phyloP scores from a whole-genome alignment of 306 rosid genomes.

The Rosa multiflora region DNA sequence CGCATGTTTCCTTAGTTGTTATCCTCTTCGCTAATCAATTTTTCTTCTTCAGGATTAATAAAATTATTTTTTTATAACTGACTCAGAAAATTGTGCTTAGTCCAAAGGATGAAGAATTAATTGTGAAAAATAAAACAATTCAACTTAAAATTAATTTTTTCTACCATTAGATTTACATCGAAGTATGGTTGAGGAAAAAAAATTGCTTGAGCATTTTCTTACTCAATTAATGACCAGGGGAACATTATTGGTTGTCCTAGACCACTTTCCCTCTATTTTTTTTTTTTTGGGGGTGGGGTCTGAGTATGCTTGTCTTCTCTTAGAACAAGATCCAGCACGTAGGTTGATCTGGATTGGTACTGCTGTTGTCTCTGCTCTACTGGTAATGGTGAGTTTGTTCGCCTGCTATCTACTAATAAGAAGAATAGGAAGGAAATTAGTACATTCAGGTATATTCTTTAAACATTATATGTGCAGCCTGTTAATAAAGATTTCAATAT shows the following conservation, averaged over 20 bases:
- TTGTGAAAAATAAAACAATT: too few species aligned
- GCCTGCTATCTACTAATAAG: neutral
- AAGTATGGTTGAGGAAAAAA: too few species aligned
- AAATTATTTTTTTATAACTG: too few species aligned
- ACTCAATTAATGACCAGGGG: neutral
- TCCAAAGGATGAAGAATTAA: too few species aligned
- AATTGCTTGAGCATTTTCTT: too few species aligned
- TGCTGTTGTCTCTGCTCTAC: neutral
- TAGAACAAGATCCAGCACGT: neutral
- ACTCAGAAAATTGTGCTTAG: too few species aligned
- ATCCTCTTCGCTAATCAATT: neutral
- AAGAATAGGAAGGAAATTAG: slow-evolving; percentile 7
- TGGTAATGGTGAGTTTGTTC: neutral
- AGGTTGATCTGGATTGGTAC: slow-evolving; percentile 17
- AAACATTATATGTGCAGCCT: neutral
- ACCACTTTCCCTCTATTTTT: too few species aligned
- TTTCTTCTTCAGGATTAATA: neutral
- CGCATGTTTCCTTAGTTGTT: neutral
- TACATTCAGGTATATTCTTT: slow-evolving; percentile 15
- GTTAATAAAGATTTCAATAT: neutral
- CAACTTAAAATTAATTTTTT: too few species aligned
- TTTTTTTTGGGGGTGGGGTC: neutral
- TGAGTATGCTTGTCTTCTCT: too few species aligned
- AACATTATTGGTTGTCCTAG: neutral
- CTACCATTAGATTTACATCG: too few species aligned